Conservation (phyloP, 2,329 filamentous ascomycete species). For the Hymenoscyphus fraxineus region DNA sequence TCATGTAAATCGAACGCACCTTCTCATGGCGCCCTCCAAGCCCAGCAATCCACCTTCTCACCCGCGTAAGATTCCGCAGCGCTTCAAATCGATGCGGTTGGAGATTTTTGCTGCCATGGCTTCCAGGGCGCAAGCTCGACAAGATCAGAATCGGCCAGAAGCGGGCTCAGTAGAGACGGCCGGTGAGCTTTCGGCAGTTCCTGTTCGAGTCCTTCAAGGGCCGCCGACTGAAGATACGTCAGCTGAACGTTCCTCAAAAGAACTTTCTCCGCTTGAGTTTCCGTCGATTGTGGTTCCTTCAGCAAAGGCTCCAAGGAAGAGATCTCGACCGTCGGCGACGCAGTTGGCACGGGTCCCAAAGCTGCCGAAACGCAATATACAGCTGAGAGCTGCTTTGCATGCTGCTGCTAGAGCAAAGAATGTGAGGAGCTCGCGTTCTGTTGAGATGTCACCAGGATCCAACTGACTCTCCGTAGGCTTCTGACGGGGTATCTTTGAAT, state of each 20-base stretch:
- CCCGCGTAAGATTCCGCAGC: not conserved
- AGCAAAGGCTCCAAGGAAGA: not conserved
- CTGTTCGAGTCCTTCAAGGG: not conserved
- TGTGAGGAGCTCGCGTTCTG: not conserved
- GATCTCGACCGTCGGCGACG: not conserved
- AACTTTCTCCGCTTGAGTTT: not conserved
- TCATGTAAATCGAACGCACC: not conserved
- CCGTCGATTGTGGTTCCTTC: not conserved
- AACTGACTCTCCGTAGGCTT: not conserved
- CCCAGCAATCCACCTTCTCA: not conserved
- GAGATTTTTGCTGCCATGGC: not conserved
- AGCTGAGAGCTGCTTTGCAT: not conserved
- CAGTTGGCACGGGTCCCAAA: not conserved
- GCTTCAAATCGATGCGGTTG: not conserved
- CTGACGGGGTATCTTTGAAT: too few species aligned
- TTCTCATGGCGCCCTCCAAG: not conserved
- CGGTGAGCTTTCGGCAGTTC: not conserved
- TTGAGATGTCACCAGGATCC: not conserved
- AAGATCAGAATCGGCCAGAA: not conserved
- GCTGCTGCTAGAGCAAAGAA: not conserved
- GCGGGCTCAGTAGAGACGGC: not conserved
- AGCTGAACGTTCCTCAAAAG: not conserved
- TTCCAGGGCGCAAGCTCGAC: not conserved
- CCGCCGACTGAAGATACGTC: not conserved
- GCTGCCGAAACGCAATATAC: not conserved